Base-by-base conservation (phyloP, 2,329 filamentous ascomycete species). In the Nigrospora osmanthi region DNA sequence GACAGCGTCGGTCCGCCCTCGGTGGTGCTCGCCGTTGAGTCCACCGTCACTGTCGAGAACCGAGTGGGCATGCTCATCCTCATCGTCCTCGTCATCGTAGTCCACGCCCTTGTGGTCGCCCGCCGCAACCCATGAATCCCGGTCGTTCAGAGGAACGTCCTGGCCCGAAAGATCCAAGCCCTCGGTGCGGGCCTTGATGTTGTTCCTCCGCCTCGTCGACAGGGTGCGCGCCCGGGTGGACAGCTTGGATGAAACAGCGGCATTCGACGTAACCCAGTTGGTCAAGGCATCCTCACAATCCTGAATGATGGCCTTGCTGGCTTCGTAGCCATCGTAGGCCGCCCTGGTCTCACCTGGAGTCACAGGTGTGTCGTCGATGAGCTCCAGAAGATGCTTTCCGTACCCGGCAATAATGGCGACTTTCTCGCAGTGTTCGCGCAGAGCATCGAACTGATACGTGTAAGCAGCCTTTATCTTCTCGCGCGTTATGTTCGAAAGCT, bases 391-490 rank as follows among this genome's bases (percentile, higher is more conserved):
- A 65, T 98, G 93, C 76, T 97, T 98, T 60, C 93, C 93, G 66
- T 89, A 98, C 48, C 91, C 90, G 35, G 93, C 93, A 60, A 98
- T 95, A 63, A 98, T 94, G 61, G 93, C 93, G 19, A 97, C 80
- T 76, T 98, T 98, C 71, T 98, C 93, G 66, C 87, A 93, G 71
- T 97, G 93, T 74, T 98, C 93, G 49, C 89, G 87, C 53, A 98
- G 81, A 37, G 93, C 93, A 63, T 98, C 91, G 58, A 98, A 98
- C 64, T 98, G 93, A 73, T 97, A 98, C 44, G 85, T 87, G 72
- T 96, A 98, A 35, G 93, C 93, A 43, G 91, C 87, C 81, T 98
- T 98, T 64, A 98, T 83, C 79, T 98, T 98, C 72, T 98, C 91
- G 59, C 93, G 91, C 23, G 94, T 98, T 62, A 98, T 98, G 77